Conservation (phyloP, 768 basidiomycete genomes). For the Suillus americanus region DNA sequence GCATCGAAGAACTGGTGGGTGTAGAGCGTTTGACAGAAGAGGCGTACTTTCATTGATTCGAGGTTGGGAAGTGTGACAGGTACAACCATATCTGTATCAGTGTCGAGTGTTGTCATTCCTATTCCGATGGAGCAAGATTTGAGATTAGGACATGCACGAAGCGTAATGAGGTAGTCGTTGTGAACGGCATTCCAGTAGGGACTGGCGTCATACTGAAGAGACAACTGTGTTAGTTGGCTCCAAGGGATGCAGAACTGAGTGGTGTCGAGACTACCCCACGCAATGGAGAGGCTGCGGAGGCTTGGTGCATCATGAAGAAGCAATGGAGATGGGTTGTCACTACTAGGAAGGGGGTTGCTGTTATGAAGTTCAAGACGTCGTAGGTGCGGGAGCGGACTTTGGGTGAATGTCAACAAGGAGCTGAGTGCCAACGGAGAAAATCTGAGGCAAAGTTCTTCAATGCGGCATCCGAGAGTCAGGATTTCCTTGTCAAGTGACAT, state of each 20-base stretch:
- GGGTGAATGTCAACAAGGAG: constrained; percentile 28
- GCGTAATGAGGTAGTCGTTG: constrained; percentile 26
- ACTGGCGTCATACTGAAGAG: constrained; percentile 28
- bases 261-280: constrained; percentile 30
- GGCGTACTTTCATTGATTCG: constrained; percentile 25
- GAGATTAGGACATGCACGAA: constrained; percentile 27
- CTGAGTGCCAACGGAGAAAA: constrained; percentile 26
- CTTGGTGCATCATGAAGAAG: constrained; percentile 25
- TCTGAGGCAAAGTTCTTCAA: constrained; percentile 19
- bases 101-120: constrained; percentile 17
- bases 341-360: constrained; percentile 23
- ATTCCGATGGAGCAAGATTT: constrained; percentile 28
- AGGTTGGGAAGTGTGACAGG: constrained; percentile 28
- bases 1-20: constrained; percentile 25
- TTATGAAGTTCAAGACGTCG: constrained; percentile 27
- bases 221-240: constrained; percentile 26
- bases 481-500: constrained; percentile 31
- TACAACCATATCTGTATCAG: constrained; percentile 11
- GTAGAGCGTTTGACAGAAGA: constrained; percentile 29
- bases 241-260: constrained; percentile 26
- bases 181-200: constrained; percentile 30
- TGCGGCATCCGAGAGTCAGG: constrained; percentile 21
- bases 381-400: constrained; percentile 22
- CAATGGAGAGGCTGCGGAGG: constrained; percentile 27
- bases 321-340: constrained; percentile 25